phyloP scores from a whole-genome alignment of 495 filamentous ascomycete genomes.

The Neurospora sp. region DNA sequence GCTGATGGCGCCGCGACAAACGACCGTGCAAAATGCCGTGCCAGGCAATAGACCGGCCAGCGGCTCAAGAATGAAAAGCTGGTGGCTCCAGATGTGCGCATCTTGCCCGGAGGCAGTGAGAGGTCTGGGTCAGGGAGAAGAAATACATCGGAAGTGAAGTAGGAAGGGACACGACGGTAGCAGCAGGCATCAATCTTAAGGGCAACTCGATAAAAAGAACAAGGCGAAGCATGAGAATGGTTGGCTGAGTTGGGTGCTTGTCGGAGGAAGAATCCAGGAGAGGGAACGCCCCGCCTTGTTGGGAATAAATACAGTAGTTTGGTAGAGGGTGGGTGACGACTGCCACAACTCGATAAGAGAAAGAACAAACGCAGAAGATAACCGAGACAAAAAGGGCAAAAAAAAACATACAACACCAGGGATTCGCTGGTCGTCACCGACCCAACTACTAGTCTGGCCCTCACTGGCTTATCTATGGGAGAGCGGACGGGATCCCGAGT shows the following conservation, averaged over 20 bases:
- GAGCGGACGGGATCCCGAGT: conserved; percentile 43
- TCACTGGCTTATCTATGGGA: conserved; percentile 32
- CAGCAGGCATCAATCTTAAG: not conserved
- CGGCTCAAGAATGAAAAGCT: not conserved
- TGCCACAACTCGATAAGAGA: not conserved
- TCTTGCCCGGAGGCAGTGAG: not conserved
- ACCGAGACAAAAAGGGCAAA: not conserved
- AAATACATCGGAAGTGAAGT: not conserved
- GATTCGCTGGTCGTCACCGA: conserved; percentile 34
- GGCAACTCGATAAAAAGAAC: not conserved
- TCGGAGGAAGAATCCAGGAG: not conserved
- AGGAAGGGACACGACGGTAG: not conserved
- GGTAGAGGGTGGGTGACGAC: not conserved
- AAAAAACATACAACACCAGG: conserved; percentile 18
- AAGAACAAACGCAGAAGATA: not conserved
- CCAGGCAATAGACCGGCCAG: not conserved
- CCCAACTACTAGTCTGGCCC: conserved; percentile 33
- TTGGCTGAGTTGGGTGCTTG: not conserved
- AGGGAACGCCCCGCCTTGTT: not conserved
- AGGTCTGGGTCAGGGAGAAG: not conserved
- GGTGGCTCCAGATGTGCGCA: not conserved
- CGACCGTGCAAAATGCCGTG: not conserved
- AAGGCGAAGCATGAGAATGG: not conserved
- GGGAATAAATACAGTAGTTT: not conserved
- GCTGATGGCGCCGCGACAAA: not conserved